Evolutionary conservation across 2,329 filamentous ascomycete species (phyloP).

Genomic region (Orbilia ellipsospora): DNA sequence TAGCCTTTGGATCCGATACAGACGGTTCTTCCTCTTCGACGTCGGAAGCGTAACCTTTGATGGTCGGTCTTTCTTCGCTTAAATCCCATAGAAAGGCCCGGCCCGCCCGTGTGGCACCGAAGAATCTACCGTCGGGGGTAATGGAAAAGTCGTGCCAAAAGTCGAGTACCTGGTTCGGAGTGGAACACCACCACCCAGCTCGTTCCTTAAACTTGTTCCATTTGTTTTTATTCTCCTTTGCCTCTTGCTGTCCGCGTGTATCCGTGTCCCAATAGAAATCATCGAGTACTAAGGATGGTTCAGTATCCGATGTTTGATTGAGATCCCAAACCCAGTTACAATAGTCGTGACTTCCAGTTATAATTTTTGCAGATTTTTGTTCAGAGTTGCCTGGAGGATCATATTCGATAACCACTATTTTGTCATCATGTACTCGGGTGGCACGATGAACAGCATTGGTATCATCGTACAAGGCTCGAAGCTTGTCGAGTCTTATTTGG

Average conservation of each 20-base stretch:
- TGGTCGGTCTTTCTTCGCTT: constrained; percentile 33
- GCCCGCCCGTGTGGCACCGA: constrained; percentile 57
- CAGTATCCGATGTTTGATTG: constrained; percentile 31
- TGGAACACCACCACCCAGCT: constrained; percentile 59
- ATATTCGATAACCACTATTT: constrained; percentile 54
- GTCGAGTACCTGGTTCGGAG: constrained; percentile 58
- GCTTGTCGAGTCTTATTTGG: constrained; percentile 56
- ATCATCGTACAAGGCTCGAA: constrained; percentile 56
- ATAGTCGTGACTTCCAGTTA: constrained; percentile 58
- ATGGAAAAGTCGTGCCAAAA: constrained; percentile 58
- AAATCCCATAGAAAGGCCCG: constrained; percentile 59
- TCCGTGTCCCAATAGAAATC: constrained; percentile 59
- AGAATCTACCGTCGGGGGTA: constrained; percentile 55
- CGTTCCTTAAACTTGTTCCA: constrained; percentile 58
- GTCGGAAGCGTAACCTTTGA: constrained; percentile 40
- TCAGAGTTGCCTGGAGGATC: neutral
- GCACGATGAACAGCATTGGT: constrained; percentile 57
- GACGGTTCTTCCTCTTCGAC: constrained; percentile 4
- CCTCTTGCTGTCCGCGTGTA: constrained; percentile 7
- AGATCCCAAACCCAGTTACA: constrained; percentile 59
- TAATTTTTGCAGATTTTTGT: constrained; percentile 38
- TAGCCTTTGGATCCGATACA: neutral
- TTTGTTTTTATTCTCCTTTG: constrained; percentile 22
- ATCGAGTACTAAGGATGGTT: constrained; percentile 57
- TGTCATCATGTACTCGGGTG: constrained; percentile 58